Percentiles rank a stretch among this genome's conserved stretches.
These are phyloP conservation scores for Pseudonectria foliicola DNA, from an alignment of 2,329 filamentous ascomycete species.

Conservation along the genomic window DNA sequence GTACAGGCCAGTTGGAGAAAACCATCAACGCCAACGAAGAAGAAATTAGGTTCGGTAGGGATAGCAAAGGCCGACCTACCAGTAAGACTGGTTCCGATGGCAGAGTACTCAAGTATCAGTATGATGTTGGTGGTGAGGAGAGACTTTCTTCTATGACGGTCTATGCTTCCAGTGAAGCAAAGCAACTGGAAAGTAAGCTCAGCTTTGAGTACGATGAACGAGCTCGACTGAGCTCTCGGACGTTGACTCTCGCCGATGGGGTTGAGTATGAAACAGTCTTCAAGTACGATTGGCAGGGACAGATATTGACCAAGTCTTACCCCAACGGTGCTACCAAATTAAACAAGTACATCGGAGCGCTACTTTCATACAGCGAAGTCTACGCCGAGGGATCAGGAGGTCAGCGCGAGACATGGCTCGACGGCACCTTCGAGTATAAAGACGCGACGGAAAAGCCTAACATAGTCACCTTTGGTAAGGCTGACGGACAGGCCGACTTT, in stretches of 20 bases:
- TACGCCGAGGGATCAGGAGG: too few relatives aligned
- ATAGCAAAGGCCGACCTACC: neutral
- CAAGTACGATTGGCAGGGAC: conserved; percentile 1
- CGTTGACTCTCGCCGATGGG: neutral
- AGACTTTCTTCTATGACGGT: neutral
- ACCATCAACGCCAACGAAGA: neutral
- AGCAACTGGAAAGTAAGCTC: neutral
- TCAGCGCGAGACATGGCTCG: neutral
- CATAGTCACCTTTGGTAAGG: conserved; percentile 1
- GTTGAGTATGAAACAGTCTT: neutral
- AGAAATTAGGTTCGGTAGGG: neutral
- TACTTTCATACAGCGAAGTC: neutral
- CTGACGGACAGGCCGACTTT: neutral
- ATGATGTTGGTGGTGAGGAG: neutral
- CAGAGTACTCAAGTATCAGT: neutral
- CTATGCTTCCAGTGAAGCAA: neutral
- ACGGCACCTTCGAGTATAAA: neutral
- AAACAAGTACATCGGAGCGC: neutral
- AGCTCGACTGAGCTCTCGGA: neutral
- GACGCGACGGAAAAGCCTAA: neutral
- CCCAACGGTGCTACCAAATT: neutral
- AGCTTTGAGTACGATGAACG: neutral
- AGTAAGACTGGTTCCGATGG: neutral
- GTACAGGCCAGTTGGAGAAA: neutral
- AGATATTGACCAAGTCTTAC: neutral